A percentile compares a stretch with the other conserved stretches of the same genome.
Conservation (phyloP, 1,284 basidiomycete genomes). For the Apiotrichum siamense region DNA sequence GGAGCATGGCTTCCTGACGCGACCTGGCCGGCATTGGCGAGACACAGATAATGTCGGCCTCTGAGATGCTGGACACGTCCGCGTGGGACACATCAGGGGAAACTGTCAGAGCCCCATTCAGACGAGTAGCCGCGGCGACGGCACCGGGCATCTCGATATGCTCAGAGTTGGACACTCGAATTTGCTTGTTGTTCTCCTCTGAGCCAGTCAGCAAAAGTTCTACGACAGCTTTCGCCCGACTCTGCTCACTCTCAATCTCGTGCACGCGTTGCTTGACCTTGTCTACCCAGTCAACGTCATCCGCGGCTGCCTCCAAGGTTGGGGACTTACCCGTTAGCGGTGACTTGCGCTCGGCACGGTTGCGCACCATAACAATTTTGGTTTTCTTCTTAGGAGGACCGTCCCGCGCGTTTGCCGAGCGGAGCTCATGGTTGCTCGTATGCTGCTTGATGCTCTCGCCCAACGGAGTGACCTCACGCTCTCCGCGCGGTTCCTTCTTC, state of each 20-base stretch:
- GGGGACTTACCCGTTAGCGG: background rate
- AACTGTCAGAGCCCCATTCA: background rate
- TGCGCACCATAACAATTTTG: background rate
- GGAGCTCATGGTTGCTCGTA: conserved; percentile 14
- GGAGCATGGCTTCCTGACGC: conserved; percentile 27
- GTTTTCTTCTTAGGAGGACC: background rate
- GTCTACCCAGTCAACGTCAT: background rate
- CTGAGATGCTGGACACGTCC: background rate
- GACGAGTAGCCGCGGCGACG: background rate
- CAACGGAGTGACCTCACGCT: conserved; percentile 13
- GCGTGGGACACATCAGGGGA: background rate
- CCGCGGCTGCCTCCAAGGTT: background rate
- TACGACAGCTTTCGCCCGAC: no score
- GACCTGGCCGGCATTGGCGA: background rate
- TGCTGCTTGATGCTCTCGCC: conserved; percentile 41
- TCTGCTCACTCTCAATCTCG: background rate
- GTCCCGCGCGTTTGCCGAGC: background rate
- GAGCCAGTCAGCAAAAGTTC: no score
- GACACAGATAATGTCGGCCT: conserved; percentile 5
- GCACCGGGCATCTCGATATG: background rate
- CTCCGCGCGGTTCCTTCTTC: conserved; percentile 11
- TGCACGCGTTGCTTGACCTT: background rate
- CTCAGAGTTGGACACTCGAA: background rate
- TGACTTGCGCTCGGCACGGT: background rate
- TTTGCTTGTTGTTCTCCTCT: background rate